A percentile compares a stretch with the other conserved stretches of the same genome.
These are phyloP conservation scores for Wickerhamiella parazyma DNA, from an alignment of 805 yeast genomes.

Conservation along the genomic window DNA sequence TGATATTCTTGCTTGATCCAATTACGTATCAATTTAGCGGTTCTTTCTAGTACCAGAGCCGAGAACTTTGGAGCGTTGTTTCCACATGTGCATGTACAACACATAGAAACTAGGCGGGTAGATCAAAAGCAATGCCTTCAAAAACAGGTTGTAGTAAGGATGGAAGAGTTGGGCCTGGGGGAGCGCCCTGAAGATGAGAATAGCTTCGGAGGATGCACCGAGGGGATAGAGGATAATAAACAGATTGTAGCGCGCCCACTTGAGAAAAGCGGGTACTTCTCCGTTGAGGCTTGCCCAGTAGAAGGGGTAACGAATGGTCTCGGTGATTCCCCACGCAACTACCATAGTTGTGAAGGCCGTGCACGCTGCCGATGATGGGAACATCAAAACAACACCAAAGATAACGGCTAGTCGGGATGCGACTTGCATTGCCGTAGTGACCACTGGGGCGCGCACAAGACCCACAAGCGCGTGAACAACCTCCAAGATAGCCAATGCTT, in stretches of 20 bases:
- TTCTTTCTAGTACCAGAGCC: not conserved
- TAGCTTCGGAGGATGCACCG: constrained; percentile 79
- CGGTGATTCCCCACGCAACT: constrained; percentile 90
- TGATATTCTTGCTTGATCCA: no score
- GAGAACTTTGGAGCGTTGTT: constrained; percentile 72
- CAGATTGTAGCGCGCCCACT: constrained; percentile 67
- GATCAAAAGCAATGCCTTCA: constrained; percentile 44
- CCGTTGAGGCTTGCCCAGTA: constrained; percentile 52
- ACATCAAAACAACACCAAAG: constrained; percentile 61
- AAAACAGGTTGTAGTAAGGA: constrained; percentile 38
- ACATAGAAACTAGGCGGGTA: constrained; percentile 83
- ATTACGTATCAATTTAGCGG: not conserved
- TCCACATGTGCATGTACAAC: constrained; percentile 75
- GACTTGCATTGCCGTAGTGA: constrained; percentile 80
- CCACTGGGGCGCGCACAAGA: constrained; percentile 67
- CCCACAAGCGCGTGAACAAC: constrained; percentile 67
- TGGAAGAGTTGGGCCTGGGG: constrained; percentile 41
- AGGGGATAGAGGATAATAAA: constrained; percentile 76
- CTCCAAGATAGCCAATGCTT: constrained; percentile 69
- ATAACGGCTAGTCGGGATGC: constrained; percentile 71
- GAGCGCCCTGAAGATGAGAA: constrained; percentile 55
- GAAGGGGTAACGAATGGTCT: constrained; percentile 74
- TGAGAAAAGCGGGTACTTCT: constrained; percentile 43
- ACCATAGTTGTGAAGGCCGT: constrained; percentile 49
- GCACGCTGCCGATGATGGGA: constrained; percentile 55